Evolutionary conservation across 2,329 filamentous ascomycete genomes (phyloP).

Genomic region (Cercospora sojina): DNA sequence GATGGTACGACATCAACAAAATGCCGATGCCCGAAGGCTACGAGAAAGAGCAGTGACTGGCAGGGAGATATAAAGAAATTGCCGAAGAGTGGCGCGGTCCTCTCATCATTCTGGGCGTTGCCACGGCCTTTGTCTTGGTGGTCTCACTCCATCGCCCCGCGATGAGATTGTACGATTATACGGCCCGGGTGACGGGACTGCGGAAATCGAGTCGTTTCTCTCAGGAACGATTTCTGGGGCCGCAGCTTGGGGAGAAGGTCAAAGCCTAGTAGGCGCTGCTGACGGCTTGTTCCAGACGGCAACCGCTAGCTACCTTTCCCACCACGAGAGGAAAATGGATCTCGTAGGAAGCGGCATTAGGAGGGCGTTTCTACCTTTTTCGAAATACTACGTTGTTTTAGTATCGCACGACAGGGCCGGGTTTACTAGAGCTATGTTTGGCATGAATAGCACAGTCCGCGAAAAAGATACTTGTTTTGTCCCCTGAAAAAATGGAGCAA

Average conservation of each 20-base stretch:
- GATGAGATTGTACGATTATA: slow-evolving; percentile 1
- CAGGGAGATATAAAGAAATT: slow-evolving; percentile 27
- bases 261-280: slow-evolving; percentile 1
- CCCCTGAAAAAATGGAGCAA: background rate
- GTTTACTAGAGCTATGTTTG: background rate
- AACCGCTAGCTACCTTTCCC: background rate
- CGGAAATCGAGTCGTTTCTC: slow-evolving; percentile 10
- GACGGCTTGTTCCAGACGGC: too few species aligned
- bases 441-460: slow-evolving; percentile 9
- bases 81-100: slow-evolving; percentile 24
- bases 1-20: slow-evolving; percentile 80
- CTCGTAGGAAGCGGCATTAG: background rate
- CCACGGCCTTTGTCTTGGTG: slow-evolving; percentile 16
- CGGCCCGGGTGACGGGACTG: background rate
- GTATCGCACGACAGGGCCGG: background rate
- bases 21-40: slow-evolving; percentile 82
- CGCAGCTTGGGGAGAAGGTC: slow-evolving; percentile 1
- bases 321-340: background rate
- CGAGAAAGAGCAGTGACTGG: slow-evolving; percentile 53
- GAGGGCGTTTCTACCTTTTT: background rate
- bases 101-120: slow-evolving; percentile 19
- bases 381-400: background rate
- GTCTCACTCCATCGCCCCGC: slow-evolving; percentile 19
- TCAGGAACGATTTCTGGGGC: slow-evolving; percentile 4
- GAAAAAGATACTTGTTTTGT: background rate